Base-by-base conservation (phyloP, 306 rosid species). In the Styphnolobium japonicum region DNA sequence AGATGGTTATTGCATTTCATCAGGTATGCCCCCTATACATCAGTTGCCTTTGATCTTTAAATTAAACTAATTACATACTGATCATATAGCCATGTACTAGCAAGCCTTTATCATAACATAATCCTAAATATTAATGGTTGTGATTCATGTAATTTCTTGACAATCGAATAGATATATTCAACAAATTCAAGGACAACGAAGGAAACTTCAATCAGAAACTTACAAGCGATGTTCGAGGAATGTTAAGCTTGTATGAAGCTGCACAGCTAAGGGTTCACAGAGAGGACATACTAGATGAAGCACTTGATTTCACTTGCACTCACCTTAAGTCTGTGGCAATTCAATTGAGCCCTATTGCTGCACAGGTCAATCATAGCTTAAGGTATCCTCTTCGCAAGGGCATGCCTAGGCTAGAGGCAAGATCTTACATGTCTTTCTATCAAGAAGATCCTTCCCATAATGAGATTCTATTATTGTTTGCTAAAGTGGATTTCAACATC, bases 241-340 rank as follows among this genome's bases (percentile, higher is more conserved):
- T 80, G 33, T 51, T 75, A 10, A 51, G 69, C 21, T 79, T 84
- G 51, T 84, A 48, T 3, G 87, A 84, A 15, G 87, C 84, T 11
- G 27, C 79, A 3, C 57, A 74, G 6, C 37, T 75, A 14, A 27
- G 84, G 2, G 29, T 39, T 7, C 77, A 21, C 5, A 77, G 63
- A 21, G 83, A 75, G 10, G 62, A 71, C 1, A 36, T 79, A 61
- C 31, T 69, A 18, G 48, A 79, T 4, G 62, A 83, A 67, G 84
- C 81, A 4, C 14, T 53, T 16, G 34, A 14, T 1, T 84, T 79
- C 29, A 74, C 81, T 0, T 4, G 48, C n/a, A 6, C 19, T 78
- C 51, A 73, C 0, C 80, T 83, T 15, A 4, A 72, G 64, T 62
- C 46, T 2, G 7, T 62, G 25, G 5, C 7, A 14, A 16, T 15